These are phyloP conservation scores for Rhizopus delemar DNA, from an alignment of 371 early-diverging fungal genomes.

Conservation along the genomic window DNA sequence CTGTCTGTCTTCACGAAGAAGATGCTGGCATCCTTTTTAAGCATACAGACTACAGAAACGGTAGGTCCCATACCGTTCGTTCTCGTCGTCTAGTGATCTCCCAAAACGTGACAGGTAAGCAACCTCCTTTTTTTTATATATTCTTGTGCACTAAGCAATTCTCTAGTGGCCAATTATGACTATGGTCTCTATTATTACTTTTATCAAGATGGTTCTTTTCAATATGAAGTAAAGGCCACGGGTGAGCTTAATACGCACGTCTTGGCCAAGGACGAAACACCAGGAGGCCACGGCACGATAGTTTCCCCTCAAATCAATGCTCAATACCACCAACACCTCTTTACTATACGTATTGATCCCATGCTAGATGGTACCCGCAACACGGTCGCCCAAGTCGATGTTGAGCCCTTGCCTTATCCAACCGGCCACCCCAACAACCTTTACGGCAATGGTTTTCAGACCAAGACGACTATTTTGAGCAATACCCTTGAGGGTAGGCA, in stretches of 20 bases:
- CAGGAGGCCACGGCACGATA: constrained; percentile 47
- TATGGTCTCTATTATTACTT: constrained; percentile 61
- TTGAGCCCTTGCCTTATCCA: constrained; percentile 37
- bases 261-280: constrained; percentile 52
- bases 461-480: constrained; percentile 35
- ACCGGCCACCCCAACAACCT: constrained; percentile 49
- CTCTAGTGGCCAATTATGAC: constrained; percentile 54
- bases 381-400: constrained; percentile 43
- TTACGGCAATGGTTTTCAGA: constrained; percentile 47
- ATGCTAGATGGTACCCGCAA: constrained; percentile 55
- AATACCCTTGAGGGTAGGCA: constrained; percentile 45
- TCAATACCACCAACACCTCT: constrained; percentile 58
- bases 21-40: constrained; percentile 56
- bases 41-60: constrained; percentile 58
- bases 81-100: constrained; percentile 54
- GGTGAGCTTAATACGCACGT: constrained; percentile 57
- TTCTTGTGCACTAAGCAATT: neutral
- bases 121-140: no score
- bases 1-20: constrained; percentile 59
- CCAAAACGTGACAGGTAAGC: constrained; percentile 54
- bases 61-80: constrained; percentile 52
- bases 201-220: constrained; percentile 58
- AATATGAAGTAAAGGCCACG: constrained; percentile 61
- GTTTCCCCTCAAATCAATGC: constrained; percentile 59
- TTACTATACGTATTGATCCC: constrained; percentile 58